A percentile compares a stretch with the other conserved stretches of the same genome.
phyloP scores from a whole-genome alignment of 306 rosid species.

The peach (Prunus persica) region Prunus_persica_NCBIv2 NC_034009.1:32406001-32406500 shows the following conservation, averaged over 20 bases:
- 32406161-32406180: neutral
- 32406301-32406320: constrained; percentile 3
- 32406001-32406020: constrained; percentile 1
- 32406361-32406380: neutral
- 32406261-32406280: neutral
- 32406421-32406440: neutral
- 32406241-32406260: no score
- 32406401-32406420: neutral
- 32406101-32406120: constrained; percentile 14
- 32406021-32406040: constrained; percentile 50
- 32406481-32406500: neutral
- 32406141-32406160: neutral
- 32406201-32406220: neutral
- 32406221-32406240: neutral
- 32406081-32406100: constrained; percentile 63
- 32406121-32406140: neutral
- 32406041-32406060: constrained; percentile 89
- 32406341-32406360: neutral
- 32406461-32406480: neutral
- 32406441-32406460: neutral
- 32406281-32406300: neutral
- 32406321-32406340: neutral
- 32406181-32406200: neutral
- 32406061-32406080: constrained; percentile 51
- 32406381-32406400: neutral